These are phyloP conservation scores for Monilinia polystroma DNA, from an alignment of 2,329 filamentous ascomycete genomes.

Conservation along the genomic window DNA sequence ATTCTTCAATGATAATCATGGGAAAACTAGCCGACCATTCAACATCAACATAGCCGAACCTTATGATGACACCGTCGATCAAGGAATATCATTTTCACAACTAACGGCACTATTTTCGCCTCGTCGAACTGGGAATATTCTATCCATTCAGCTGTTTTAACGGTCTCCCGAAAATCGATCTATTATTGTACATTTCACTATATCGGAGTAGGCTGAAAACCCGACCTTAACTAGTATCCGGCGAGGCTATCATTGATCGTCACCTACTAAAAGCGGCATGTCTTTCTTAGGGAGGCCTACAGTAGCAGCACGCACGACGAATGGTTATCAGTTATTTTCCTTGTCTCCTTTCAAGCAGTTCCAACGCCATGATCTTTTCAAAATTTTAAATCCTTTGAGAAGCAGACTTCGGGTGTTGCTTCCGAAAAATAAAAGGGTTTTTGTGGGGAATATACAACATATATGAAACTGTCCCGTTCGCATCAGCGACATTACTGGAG, in stretches of 20 bases:
- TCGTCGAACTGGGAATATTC: neutral
- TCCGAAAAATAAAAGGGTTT: neutral
- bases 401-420: neutral
- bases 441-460: neutral
- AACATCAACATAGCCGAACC: neutral
- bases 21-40: neutral
- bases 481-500: neutral
- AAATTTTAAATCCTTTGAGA: neutral
- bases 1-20: neutral
- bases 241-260: neutral
- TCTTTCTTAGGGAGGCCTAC: neutral
- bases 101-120: neutral
- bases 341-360: neutral
- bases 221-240: neutral
- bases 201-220: neutral
- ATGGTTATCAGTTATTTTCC: neutral
- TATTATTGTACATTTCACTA: neutral
- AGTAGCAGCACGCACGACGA: neutral
- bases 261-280: neutral
- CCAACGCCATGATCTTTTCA: neutral
- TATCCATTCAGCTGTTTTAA: conserved; percentile 1
- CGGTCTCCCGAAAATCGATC: neutral
- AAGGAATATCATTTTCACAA: neutral
- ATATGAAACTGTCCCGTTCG: neutral
- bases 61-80: conserved; percentile 3